Base-by-base conservation (phyloP, 805 yeast species). In the Nematodospora valgi region DNA sequence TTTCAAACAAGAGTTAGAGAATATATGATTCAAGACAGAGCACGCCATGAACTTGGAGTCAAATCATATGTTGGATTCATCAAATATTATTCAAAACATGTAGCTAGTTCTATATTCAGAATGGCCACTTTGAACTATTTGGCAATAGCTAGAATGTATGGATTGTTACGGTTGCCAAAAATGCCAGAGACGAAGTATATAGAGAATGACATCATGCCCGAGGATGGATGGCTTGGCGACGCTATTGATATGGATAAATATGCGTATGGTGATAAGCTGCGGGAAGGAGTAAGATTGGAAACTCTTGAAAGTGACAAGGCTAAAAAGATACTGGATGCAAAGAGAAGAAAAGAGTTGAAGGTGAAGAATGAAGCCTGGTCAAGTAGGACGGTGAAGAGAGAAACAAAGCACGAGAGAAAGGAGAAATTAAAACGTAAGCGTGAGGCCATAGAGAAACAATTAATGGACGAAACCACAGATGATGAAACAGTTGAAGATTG, bases 31-130 rank as follows among this genome's bases (percentile, higher is more conserved):
- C 69, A 67, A 19, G 98, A 91, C 52, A 63, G 97, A 38, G 79
- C 80, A 0, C 70, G 87, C 39, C 93, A 87, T 56, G 98, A 93
- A 45, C 70, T 75, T 14, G 91, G 93, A 0, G 67, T 91, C 0
- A 70, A 76, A 44, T 72, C 96, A 5, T 91, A 80, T 52, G 94
- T 93, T 24, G 88, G 88, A 1, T 91, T 80, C 52, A 72, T 87
- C 2, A 73, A 84, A 38, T 85, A 85, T 53, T 93, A 93, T 54
- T 76, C 88, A 10, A 89, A 88, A 53, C 99, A 93, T 59, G 60
- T 82, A 9, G 95, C 96, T 0, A 66, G 82, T 4, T 88, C 97
- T 0, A 91, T 93, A 12, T 93, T 93, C 64, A 68, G 98, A 43
- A 48, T 86, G 16, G 74, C 74, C 33, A 59, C 77, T 6, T 59